Conservation (phyloP, 2,329 filamentous ascomycete species). For the Ilyonectria robusta region DNA sequence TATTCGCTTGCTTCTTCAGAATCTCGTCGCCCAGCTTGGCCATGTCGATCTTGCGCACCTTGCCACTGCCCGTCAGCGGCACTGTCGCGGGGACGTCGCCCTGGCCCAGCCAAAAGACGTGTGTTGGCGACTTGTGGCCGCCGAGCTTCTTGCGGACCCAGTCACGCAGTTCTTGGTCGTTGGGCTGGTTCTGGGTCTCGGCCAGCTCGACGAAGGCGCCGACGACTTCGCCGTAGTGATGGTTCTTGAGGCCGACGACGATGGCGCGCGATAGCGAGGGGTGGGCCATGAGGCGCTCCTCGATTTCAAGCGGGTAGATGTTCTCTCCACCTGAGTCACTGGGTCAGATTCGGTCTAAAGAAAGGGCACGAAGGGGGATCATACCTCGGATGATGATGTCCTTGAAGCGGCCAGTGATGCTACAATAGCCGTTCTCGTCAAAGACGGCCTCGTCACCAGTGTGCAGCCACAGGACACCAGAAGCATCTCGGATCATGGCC, state of each 20-base stretch:
- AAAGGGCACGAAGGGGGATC: conserved; percentile 35
- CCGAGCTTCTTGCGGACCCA: conserved; percentile 76
- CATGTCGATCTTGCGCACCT: conserved; percentile 78
- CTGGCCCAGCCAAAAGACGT: conserved; percentile 83
- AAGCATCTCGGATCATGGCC: conserved; percentile 67
- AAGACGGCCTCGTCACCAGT: conserved; percentile 80
- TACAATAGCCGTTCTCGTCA: conserved; percentile 78
- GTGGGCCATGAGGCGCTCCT: conserved; percentile 79
- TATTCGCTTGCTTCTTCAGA: conserved; percentile 62
- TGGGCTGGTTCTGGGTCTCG: conserved; percentile 56
- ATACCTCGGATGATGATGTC: conserved; percentile 82
- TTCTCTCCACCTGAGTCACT: conserved; percentile 75
- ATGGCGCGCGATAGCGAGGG: conserved; percentile 74
- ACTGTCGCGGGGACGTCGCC: conserved; percentile 68
- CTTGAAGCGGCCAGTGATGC: conserved; percentile 83
- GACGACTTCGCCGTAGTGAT: conserved; percentile 82
- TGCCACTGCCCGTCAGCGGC: conserved; percentile 80
- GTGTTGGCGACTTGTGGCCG: conserved; percentile 77
- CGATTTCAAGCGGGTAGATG: conserved; percentile 81
- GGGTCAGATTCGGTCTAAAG: conserved; percentile 42
- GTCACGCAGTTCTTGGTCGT: conserved; percentile 68
- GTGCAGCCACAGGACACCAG: conserved; percentile 72
- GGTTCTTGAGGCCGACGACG: conserved; percentile 78
- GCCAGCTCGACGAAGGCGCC: conserved; percentile 71
- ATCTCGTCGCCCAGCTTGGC: conserved; percentile 69